Percentiles rank a stretch among this genome's conserved stretches.
phyloP scores from a whole-genome alignment of 192 early-diverging fungal genomes.

The Coemansia sp. region DNA sequence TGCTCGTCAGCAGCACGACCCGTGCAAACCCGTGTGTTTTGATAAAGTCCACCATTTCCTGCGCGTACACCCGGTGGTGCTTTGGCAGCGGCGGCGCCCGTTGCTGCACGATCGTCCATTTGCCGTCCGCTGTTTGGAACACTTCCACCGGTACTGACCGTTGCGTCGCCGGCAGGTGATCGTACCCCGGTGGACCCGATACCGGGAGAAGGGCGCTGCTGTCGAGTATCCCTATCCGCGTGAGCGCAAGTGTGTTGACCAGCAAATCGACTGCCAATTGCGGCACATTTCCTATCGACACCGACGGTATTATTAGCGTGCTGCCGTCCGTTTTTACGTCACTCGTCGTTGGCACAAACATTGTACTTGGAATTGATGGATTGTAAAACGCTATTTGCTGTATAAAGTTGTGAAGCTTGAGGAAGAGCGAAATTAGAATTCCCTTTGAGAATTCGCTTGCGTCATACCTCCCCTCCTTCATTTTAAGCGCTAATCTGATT shows the following conservation, averaged over 20 bases:
- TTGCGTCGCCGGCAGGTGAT: slow-evolving; percentile 23
- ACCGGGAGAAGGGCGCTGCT: slow-evolving; percentile 60
- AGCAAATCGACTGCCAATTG: slow-evolving; percentile 70
- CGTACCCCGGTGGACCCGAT: slow-evolving; percentile 54
- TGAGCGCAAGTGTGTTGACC: slow-evolving; percentile 60
- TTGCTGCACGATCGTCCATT: slow-evolving; percentile 72
- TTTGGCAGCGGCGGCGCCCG: slow-evolving; percentile 62
- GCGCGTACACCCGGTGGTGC: slow-evolving; percentile 50
- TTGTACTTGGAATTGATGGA: background rate
- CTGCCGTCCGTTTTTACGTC: slow-evolving; percentile 16
- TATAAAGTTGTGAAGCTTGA: background rate
- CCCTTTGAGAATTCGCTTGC: too few relatives aligned
- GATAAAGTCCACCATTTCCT: slow-evolving; percentile 61
- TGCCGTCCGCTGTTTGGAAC: slow-evolving; percentile 63
- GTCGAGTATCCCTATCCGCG: slow-evolving; percentile 65
- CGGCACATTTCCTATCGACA: slow-evolving; percentile 80
- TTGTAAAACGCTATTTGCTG: background rate
- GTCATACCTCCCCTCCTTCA: too few relatives aligned
- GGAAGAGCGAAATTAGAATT: background rate
- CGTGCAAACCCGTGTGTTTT: slow-evolving; percentile 51
- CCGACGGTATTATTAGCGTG: slow-evolving; percentile 57
- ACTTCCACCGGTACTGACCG: slow-evolving; percentile 55
- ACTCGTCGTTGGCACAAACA: slow-evolving; percentile 2
- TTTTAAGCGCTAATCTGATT: too few relatives aligned
- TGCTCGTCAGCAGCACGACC: slow-evolving; percentile 63